Conservation (phyloP, 208 protist genomes). For the Acanthamoeba lenticulata region DNA sequence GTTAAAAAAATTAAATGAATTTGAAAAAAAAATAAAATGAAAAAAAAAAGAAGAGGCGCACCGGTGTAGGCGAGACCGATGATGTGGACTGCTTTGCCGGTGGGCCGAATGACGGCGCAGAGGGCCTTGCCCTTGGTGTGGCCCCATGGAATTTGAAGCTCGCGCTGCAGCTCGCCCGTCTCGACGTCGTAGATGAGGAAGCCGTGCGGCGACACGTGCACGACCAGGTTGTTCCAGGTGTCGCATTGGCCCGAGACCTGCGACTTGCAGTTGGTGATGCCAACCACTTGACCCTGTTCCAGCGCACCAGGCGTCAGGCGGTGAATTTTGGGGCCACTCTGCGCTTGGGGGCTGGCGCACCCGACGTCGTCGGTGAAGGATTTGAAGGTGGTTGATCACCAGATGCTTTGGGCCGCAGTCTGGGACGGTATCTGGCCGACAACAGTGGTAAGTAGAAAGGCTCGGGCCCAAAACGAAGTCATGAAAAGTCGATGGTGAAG, state of each 20-base stretch:
- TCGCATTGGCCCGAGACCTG: neutral
- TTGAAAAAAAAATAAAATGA: no score
- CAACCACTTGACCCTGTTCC: neutral
- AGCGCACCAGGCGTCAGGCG: no score
- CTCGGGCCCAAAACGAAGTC: no score
- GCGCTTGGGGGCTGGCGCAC: no score
- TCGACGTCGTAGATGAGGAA: neutral
- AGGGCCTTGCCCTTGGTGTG: neutral
- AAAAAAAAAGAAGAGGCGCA: neutral
- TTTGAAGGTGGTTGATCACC: neutral
- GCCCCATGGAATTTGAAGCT: neutral
- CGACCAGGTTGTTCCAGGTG: neutral
- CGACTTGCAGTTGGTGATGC: neutral
- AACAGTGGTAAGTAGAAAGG: no score
- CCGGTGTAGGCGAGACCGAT: neutral
- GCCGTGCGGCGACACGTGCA: neutral
- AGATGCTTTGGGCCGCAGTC: neutral
- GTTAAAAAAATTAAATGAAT: neutral
- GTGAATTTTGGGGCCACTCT: no score
- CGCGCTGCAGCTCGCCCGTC: neutral
- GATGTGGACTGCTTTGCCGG: neutral
- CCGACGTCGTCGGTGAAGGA: neutral
- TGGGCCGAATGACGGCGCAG: neutral
- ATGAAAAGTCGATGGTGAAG: neutral
- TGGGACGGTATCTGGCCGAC: neutral